Base-by-base conservation (phyloP, 2,329 filamentous ascomycete genomes). In the Curvularia lunata region DNA sequence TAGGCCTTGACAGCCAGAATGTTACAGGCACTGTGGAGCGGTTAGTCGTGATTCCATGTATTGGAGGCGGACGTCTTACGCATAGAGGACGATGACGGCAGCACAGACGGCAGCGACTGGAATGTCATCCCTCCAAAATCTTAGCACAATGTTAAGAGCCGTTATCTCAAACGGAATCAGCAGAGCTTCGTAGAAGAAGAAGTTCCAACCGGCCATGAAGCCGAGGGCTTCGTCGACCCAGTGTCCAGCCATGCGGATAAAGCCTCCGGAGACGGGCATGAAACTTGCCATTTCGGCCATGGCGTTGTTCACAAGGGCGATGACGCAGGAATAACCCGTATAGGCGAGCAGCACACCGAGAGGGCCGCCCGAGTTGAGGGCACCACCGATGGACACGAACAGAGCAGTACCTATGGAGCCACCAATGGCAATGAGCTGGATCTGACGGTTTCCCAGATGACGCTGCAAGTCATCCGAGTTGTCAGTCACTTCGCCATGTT, bases 201-300 rank as follows among this genome's bases (percentile, higher is more conserved):
- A 80, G 54, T 82, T 83, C 79, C 80, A 82, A 25, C 81, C 82
- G 28, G 78, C 79, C 71, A 81, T 82, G 66, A 89, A 88, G 32
- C 86, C 86, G 83, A 65, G 75, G 9, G 86, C 81, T n/a, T 88
- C 86, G 70, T 89, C 87, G 9, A 86, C 85, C 84, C 86, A 89
- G 64, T 86, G 80, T 27, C 86, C 86, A 4, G 86, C 86, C 67
- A 88, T 80, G 58, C 87, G 85, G 62, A 89, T 83, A 69, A 88
- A 89, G 2, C 84, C 84, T 61, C 86, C 86, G 41, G 81, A 83
- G 46, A 89, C 82, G 23, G 87, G 87, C 80, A 87, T 86, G 61
- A 83, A 84, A 37, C 81, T 80, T 28, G 79, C 83, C 86, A 89
- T 89, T 72, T 89, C 87, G 8, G 87, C 86, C 58, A 88, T 80